Base-by-base conservation (phyloP, 345 rosid genomes). In the Populus davidiana region DNA sequence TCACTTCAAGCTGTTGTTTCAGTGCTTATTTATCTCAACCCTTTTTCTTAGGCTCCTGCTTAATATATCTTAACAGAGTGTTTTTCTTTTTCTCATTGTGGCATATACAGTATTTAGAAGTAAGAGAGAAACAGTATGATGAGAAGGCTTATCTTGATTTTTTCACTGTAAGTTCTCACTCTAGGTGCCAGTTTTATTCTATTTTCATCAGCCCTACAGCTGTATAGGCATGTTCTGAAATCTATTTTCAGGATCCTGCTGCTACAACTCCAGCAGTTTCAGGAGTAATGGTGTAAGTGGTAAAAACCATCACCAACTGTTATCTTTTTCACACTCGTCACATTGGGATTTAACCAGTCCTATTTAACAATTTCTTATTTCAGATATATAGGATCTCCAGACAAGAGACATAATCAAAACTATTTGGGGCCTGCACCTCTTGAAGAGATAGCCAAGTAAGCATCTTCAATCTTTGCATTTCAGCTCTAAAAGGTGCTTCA, bases 61-160 rank as follows among this genome's bases (percentile, higher is more conserved):
- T 74, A 67, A 18, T 68, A 41, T 71, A 67, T 72, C 68, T 63
- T 38, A 47, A 59, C 56, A 21, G 5, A 47, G 3, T 20, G 52
- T 31, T 47, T 72, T 8, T 20, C 63, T 21, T 73, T 35, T 67
- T 50, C 62, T 73, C 69, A 35, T 56, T 70, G 49, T 84, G 75
- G 71, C 25, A 25, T 43, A 8, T 35, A 20, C 85, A 94, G 97
- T 67, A 93, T 81, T 80, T 94, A 44, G 97, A 93, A 90, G 97
- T 94, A 38, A 75, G 97, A 75, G 97, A 94, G 85, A 92, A 94
- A 85, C 98, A 94, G 77, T 92, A 94, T 73, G 97, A 94, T 82
- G 75, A 90, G 89, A 94, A 94, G 86, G 93, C 84, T 81, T 87
- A 84, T 81, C 39, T 91, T 79, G 97, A 92, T 84, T 79, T 94